Conservation (phyloP, 768 basidiomycete species). For the Scleroderma bovista region DNA sequence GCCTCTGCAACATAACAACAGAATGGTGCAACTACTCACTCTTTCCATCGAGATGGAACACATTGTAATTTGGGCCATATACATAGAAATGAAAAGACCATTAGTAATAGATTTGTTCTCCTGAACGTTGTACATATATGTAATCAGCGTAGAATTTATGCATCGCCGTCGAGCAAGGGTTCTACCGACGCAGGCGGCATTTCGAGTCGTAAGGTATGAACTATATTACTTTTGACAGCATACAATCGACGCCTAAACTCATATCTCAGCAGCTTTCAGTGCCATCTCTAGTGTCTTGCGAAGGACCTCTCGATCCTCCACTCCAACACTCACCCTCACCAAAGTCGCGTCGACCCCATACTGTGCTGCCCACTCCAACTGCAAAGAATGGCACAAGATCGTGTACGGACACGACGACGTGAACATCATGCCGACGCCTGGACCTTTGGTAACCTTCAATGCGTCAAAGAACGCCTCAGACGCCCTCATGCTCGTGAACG, state of each 20-base stretch:
- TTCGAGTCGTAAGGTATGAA: too few species aligned
- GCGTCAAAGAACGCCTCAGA: constrained; percentile 81
- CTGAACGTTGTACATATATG: too few species aligned
- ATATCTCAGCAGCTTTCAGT: constrained; percentile 60
- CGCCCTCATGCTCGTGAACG: constrained; percentile 65
- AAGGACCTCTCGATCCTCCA: constrained; percentile 65
- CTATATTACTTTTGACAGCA: too few species aligned
- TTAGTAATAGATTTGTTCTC: too few species aligned
- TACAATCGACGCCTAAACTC: neutral
- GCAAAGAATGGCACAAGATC: constrained; percentile 82
- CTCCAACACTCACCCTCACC: constrained; percentile 84
- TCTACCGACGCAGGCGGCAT: too few species aligned
- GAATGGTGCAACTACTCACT: too few species aligned
- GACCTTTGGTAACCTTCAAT: constrained; percentile 82
- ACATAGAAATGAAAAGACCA: too few species aligned
- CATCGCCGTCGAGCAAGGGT: too few species aligned
- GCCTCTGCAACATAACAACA: too few species aligned
- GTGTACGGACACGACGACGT: constrained; percentile 93
- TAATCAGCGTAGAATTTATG: too few species aligned
- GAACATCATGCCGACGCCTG: constrained; percentile 91
- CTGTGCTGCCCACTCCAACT: constrained; percentile 85
- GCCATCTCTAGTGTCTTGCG: constrained; percentile 57
- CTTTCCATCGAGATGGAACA: too few species aligned
- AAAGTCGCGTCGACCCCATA: constrained; percentile 82
- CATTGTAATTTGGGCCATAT: too few species aligned